Conservation (phyloP, 2,329 filamentous ascomycete species). For the Colletotrichum lupini region DNA sequence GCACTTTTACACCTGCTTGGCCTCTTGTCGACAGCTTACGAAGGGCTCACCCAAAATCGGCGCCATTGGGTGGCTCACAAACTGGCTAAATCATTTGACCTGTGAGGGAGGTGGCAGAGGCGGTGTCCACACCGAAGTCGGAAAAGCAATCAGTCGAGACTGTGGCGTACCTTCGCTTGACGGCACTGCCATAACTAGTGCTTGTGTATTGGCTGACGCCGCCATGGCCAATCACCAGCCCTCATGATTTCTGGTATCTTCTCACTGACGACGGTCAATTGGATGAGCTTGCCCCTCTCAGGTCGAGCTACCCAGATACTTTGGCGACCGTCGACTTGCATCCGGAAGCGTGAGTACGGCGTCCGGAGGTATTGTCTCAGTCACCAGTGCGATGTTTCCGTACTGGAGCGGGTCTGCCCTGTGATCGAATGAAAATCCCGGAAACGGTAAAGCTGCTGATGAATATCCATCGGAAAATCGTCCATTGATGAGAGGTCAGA, state of each 20-base stretch:
- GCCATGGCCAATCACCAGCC: not conserved
- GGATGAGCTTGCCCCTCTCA: not conserved
- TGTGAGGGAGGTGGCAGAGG: not conserved
- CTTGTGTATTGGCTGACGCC: not conserved
- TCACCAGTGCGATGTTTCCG: slow-evolving; percentile 14
- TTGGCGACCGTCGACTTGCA: slow-evolving; percentile 7
- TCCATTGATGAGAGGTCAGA: not conserved
- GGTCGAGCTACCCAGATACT: not conserved
- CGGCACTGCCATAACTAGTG: not conserved
- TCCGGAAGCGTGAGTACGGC: slow-evolving; percentile 4
- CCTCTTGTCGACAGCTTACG: not conserved
- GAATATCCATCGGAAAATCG: not conserved
- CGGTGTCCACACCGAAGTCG: not conserved
- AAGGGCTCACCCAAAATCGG: not conserved
- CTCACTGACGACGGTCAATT: not conserved
- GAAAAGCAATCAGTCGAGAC: not conserved
- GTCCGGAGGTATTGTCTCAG: slow-evolving; percentile 18
- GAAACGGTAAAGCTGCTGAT: slow-evolving; percentile 11
- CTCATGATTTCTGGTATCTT: not conserved
- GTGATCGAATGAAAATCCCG: slow-evolving; percentile 8
- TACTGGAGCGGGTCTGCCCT: not conserved
- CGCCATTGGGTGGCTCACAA: not conserved
- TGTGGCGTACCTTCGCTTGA: not conserved
- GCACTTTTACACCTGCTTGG: not conserved
- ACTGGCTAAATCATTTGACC: not conserved